Evolutionary conservation across 2,329 filamentous ascomycete species (phyloP), one percentile per base, ranked within the genome.

Genomic region (Pseudopithomyces chartarum): DNA sequence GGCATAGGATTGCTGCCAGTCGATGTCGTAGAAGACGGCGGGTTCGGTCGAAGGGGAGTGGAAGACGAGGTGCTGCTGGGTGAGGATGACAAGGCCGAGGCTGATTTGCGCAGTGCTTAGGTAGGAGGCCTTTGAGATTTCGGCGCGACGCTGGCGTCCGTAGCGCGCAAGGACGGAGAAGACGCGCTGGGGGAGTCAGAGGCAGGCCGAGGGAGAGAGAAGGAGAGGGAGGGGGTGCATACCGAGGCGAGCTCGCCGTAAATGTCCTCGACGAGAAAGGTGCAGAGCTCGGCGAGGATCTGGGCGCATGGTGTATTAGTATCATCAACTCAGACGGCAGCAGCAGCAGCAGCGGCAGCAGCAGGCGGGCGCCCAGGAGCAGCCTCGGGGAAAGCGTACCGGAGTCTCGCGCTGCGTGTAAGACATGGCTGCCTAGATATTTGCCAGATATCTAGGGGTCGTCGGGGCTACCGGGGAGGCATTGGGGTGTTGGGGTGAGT

Each of bases 221-320:
- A 34, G n/a, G 26, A 11, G 26, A 13, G 23, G 13, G n/a, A 19
- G 32, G 32, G 32, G 17, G 23, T 26, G 63, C 63, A 38, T 90
- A 97, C 94, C 74, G 92, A 91, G 60, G 92, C 92, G 57, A 98
- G 87, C 79, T 96, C 91, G 73, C 95, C 95, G 76, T 95, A 94
- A 57, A 91, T 84, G 74, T 97, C 92, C 73, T 92, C 88, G 62
- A 98, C 89, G 61, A 97, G 85, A 74, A 96, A 87, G 80, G 89
- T 86, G 82, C 92, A 97, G 73, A 98, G 90, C 85, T 97, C 91
- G 71, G 90, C 87, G 65, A 90, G 79, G 78, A 87, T 82, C 91
- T 94, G 90, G 84, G 55, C 44, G 3, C 38, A 44, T 22, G 64
- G n/a, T n/a, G n/a, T n/a, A n/a, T 73, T 87, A 84, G 61, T 59